These are phyloP conservation scores for Gossypium longicalyx DNA, from an alignment of 345 rosid genomes.

Conservation along the genomic window DNA sequence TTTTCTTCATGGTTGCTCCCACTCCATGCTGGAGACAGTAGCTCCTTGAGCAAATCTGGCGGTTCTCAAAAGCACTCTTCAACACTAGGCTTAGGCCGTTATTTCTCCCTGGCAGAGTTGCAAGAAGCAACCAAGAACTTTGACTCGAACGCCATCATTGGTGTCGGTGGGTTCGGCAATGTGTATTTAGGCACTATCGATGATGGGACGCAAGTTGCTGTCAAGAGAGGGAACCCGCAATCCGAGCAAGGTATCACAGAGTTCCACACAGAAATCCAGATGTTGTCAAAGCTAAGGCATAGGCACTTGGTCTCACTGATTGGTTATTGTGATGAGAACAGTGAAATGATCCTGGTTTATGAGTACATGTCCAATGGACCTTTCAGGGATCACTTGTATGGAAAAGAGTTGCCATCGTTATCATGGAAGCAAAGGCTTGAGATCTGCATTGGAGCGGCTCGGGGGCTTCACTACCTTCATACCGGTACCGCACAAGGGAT, in stretches of 20 bases:
- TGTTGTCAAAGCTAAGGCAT: conserved; percentile 81
- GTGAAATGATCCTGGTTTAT: conserved; percentile 78
- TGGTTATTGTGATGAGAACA: conserved; percentile 70
- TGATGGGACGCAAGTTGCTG: conserved; percentile 70
- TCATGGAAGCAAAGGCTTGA: conserved; percentile 79
- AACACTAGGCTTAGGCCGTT: conserved; percentile 60
- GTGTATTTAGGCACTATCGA: conserved; percentile 63
- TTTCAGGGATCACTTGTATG: conserved; percentile 68
- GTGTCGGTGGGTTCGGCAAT: conserved; percentile 82
- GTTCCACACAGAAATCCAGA: conserved; percentile 80
- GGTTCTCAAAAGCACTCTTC: conserved; percentile 62
- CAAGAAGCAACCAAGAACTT: conserved; percentile 74
- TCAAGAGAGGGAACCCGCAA: conserved; percentile 82
- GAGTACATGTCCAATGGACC: conserved; percentile 87
- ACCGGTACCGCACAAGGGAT: conserved; percentile 92
- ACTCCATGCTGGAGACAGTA: conserved; percentile 58
- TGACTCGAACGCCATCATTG: conserved; percentile 56
- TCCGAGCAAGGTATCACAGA: conserved; percentile 86
- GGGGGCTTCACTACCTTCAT: conserved; percentile 78
- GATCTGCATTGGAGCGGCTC: conserved; percentile 73
- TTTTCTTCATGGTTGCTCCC: conserved; percentile 87
- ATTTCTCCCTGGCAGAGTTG: conserved; percentile 58
- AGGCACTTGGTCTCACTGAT: conserved; percentile 81
- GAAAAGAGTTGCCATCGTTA: conserved; percentile 55
- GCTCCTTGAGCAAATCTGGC: conserved; percentile 59